Evolutionary conservation across 768 basidiomycete genomes (phyloP).

Genomic region (Dentipellis fragilis): DNA sequence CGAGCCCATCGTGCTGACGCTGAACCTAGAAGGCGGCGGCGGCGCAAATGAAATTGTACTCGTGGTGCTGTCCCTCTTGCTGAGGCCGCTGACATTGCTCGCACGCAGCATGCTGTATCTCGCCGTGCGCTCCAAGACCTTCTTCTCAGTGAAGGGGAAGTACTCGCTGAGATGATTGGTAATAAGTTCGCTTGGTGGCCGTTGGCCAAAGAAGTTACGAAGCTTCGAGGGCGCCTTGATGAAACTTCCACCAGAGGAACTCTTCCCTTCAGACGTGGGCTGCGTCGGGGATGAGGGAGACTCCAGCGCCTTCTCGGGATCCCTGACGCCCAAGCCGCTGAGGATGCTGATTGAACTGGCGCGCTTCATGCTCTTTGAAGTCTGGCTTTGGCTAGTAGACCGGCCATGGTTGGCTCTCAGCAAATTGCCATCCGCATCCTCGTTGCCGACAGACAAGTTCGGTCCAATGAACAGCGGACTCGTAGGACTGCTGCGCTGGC

Average conservation of each 20-base stretch:
- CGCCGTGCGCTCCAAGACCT: constrained; percentile 78
- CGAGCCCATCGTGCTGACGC: constrained; percentile 45
- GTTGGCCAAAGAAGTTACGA: constrained; percentile 95
- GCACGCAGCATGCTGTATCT: constrained; percentile 80
- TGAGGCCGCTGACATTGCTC: constrained; percentile 32
- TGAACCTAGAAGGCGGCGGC: constrained; percentile 45
- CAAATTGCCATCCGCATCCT: constrained; percentile 29
- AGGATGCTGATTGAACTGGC: constrained; percentile 93
- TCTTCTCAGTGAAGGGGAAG: constrained; percentile 92
- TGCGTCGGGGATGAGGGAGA: constrained; percentile 39
- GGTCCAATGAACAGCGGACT: constrained; percentile 17
- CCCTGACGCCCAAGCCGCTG: constrained; percentile 83
- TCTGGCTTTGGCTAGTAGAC: neutral
- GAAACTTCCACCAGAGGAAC: constrained; percentile 6
- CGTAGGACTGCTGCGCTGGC: constrained; percentile 24
- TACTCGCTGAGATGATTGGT: constrained; percentile 89
- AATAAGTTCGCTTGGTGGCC: constrained; percentile 95
- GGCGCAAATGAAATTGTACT: constrained; percentile 37
- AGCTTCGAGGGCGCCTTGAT: constrained; percentile 55
- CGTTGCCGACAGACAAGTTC: constrained; percentile 12
- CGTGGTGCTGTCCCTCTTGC: constrained; percentile 37
- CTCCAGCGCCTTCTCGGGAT: constrained; percentile 60
- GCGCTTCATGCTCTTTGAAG: constrained; percentile 60
- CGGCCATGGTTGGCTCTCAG: constrained; percentile 1
- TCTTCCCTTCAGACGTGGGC: constrained; percentile 27